Evolutionary conservation across 495 filamentous ascomycete species (phyloP).

Genomic region (Aspergillus sclerotioniger): DNA sequence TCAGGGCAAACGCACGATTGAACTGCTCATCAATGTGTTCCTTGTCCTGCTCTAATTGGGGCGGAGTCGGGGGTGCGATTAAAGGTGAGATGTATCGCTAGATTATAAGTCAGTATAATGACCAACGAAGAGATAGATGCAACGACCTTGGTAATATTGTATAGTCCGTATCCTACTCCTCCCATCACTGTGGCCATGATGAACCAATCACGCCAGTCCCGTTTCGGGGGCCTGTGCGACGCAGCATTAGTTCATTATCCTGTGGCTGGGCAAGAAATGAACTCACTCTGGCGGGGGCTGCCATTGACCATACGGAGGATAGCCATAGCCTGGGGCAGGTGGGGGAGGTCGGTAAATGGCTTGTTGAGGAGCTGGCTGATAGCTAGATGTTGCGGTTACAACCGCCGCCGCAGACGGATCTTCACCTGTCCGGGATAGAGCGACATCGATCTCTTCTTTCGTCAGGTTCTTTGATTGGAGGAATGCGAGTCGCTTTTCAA

Average conservation of each 20-base stretch:
- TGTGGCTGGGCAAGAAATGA: background rate
- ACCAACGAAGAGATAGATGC: conserved; percentile 5
- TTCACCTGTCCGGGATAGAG: conserved; percentile 71
- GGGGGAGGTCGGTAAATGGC: conserved; percentile 51
- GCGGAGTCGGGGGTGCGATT: conserved; percentile 88
- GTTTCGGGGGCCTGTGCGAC: conserved; percentile 53
- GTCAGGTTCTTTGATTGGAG: conserved; percentile 96
- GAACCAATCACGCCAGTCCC: conserved; percentile 98
- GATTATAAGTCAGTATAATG: conserved; percentile 11
- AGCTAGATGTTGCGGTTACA: conserved; percentile 40
- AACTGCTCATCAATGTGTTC: conserved; percentile 87
- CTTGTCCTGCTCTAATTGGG: conserved; percentile 91
- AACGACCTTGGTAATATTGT: conserved; percentile 74
- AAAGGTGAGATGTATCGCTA: conserved; percentile 88
- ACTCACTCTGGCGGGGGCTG: conserved; percentile 64
- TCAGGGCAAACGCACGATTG: conserved; percentile 80
- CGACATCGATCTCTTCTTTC: conserved; percentile 86
- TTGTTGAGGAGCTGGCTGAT: conserved; percentile 48
- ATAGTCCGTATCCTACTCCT: conserved; percentile 83
- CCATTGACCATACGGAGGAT: conserved; percentile 66
- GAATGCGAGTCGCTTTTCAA: conserved; percentile 90
- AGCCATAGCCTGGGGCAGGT: conserved; percentile 65
- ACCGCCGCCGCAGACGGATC: conserved; percentile 44
- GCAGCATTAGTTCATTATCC: conserved; percentile 14
- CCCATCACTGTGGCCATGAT: conserved; percentile 93